Evolutionary conservation across 306 rosid species (phyloP).

Genomic region (Mimosa bimucronata): DNA sequence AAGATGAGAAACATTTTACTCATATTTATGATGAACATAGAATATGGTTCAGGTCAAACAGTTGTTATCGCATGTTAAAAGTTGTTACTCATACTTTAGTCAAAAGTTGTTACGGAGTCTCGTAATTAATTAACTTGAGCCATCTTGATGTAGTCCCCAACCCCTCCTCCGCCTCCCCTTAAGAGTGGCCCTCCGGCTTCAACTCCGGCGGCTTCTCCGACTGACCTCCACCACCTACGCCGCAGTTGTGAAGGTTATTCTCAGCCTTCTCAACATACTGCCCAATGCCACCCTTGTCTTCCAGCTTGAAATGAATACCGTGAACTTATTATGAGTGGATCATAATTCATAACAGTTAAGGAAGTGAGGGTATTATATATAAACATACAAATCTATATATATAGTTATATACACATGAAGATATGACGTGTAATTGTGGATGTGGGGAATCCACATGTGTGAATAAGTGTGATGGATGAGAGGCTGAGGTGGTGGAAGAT

Average conservation of each 20-base stretch:
- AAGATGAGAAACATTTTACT: no score
- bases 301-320: slow-evolving; percentile 14
- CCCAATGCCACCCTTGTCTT: slow-evolving; percentile 39
- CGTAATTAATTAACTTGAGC: no score
- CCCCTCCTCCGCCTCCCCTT: slow-evolving; percentile 31
- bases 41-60: no score
- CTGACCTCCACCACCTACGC: not conserved
- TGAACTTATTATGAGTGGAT: no score
- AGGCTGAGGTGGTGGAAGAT: not conserved
- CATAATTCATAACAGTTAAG: no score
- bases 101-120: no score
- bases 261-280: slow-evolving; percentile 40
- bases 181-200: slow-evolving; percentile 17
- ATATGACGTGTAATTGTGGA: not conserved
- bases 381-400: no score
- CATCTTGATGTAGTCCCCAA: slow-evolving; percentile 35
- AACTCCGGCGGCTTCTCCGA: not conserved
- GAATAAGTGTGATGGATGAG: not conserved
- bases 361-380: no score
- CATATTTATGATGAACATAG: no score
- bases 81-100: no score
- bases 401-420: no score
- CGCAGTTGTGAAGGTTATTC: slow-evolving; percentile 29
- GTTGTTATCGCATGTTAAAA: no score
- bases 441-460: not conserved